Base-by-base conservation (phyloP, 2,329 filamentous ascomycete species). In the Gnomoniopsis smithogilvyi region DNA sequence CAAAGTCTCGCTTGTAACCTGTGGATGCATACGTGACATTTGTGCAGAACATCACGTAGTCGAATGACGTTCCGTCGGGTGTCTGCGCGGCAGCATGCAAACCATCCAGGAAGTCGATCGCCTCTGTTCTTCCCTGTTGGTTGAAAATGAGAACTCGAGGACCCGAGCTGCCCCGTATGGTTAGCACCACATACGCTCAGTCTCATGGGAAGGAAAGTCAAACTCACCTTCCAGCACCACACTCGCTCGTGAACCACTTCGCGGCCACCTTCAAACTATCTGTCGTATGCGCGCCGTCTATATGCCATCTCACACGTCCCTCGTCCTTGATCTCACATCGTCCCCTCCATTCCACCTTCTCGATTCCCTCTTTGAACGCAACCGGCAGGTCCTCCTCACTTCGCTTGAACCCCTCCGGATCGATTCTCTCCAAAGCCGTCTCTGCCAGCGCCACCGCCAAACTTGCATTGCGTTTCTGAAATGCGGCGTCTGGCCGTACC, bases 281-380 rank as follows among this genome's bases (percentile, higher is more conserved):
- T 3, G 89, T 80, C 0, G 94, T 99, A 73, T 99, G 95, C 2
- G 92, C 95, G 10, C 95, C 93, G 69, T 99, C 95, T 21, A 99
- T 84, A 68, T 93, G 89, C 93, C 94, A 99, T 17, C 80, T 80
- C 6, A 96, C 77, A 2, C 69, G 68, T 2, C 77, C 78, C 62
- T 85, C 82, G 3, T 73, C 65, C 66, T 81, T 84, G 45, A 80
- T 75, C 64, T 88, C 84, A 69, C 93, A 97, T 49, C 95, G 83
- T 3, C 94, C 95, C 45, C 92, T 83, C 77, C 92, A 90, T 2
- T 86, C 83, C 2, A 92, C 89, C 65, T 84, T 75, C 69, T 94
- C 87, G 1, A 99, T 77, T 0, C 92, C 95, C 15, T 82, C 78
- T 24, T 86, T 76, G 68, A 97, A 90, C 64, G 87, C 81, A 12